Percentiles rank a stretch among this genome's conserved stretches.
phyloP scores from a whole-genome alignment of 1,139 yeast species.

The Diutina sp. region DNA sequence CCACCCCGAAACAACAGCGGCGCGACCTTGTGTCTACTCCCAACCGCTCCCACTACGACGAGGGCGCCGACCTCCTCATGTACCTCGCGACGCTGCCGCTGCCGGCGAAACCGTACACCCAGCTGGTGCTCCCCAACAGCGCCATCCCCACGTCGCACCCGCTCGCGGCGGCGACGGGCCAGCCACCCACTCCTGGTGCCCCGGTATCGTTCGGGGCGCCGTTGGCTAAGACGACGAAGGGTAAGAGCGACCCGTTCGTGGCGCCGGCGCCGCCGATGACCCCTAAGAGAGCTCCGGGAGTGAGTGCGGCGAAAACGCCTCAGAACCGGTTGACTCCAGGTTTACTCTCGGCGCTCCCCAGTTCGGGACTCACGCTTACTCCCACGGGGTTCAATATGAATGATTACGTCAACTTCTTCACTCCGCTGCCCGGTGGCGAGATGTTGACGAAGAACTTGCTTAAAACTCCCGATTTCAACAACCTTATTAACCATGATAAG shows the following conservation, averaged over 20 bases:
- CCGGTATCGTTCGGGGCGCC: not conserved
- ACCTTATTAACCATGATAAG: not conserved
- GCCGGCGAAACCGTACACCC: conserved; percentile 27
- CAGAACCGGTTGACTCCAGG: conserved; percentile 34
- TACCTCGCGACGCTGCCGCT: conserved; percentile 82
- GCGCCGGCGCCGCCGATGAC: conserved; percentile 36
- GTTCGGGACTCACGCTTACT: conserved; percentile 26
- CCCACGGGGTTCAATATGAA: conserved; percentile 74
- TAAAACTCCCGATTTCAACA: not conserved
- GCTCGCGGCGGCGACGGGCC: conserved; percentile 4
- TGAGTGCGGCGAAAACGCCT: conserved; percentile 24
- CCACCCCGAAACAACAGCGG: conserved; percentile 7
- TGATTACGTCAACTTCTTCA: conserved; percentile 67
- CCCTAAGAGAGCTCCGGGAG: conserved; percentile 24
- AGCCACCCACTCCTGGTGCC: not conserved
- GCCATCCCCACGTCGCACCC: not conserved
- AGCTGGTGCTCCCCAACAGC: not conserved
- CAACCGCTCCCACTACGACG: conserved; percentile 23
- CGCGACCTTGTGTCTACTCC: conserved; percentile 5
- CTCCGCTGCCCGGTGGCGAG: conserved; percentile 50
- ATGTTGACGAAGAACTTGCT: not conserved
- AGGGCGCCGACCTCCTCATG: conserved; percentile 75
- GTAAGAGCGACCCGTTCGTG: conserved; percentile 13
- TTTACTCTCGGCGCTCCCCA: conserved; percentile 13
- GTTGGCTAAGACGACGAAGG: not conserved